phyloP scores from a whole-genome alignment of 495 filamentous ascomycete species.

The Xylaria telfairii region DNA sequence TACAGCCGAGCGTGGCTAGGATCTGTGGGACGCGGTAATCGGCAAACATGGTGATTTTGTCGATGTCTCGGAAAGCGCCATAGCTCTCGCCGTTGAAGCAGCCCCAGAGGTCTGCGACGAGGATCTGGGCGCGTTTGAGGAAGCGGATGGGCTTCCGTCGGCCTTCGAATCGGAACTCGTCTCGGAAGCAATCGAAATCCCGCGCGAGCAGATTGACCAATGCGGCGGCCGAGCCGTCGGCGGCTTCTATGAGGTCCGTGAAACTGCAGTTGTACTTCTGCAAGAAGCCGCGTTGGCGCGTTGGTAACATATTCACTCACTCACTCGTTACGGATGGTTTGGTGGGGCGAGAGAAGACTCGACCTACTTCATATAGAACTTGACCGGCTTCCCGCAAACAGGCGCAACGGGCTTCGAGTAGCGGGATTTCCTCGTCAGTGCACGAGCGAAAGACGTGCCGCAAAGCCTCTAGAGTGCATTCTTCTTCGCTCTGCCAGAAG shows the following conservation, averaged over 20 bases:
- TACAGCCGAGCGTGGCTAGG: conserved; percentile 79
- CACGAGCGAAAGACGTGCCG: conserved; percentile 83
- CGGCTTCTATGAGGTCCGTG: conserved; percentile 73
- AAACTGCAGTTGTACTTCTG: conserved; percentile 83
- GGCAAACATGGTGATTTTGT: conserved; percentile 97
- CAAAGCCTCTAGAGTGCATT: conserved; percentile 76
- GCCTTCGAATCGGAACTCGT: conserved; percentile 75
- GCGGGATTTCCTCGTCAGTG: conserved; percentile 84
- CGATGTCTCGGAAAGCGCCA: conserved; percentile 88
- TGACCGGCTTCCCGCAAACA: conserved; percentile 86
- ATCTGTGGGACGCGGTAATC: conserved; percentile 98
- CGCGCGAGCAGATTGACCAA: conserved; percentile 82
- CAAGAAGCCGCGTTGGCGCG: conserved; percentile 39
- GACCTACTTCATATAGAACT: conserved; percentile 79
- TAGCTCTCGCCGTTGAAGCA: conserved; percentile 83
- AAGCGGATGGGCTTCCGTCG: conserved; percentile 73
- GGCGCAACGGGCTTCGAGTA: conserved; percentile 76
- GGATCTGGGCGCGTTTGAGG: conserved; percentile 92
- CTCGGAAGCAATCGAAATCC: conserved; percentile 85
- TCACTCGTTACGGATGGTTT: conserved; percentile 25
- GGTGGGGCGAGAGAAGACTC: conserved; percentile 23
- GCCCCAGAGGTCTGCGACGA: conserved; percentile 94
- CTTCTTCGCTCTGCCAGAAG: conserved; percentile 82
- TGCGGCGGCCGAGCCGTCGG: conserved; percentile 78
- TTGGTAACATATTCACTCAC: conserved; percentile 37